Conservation (phyloP, 345 rosid genomes). For the Passiflora organensis region DNA sequence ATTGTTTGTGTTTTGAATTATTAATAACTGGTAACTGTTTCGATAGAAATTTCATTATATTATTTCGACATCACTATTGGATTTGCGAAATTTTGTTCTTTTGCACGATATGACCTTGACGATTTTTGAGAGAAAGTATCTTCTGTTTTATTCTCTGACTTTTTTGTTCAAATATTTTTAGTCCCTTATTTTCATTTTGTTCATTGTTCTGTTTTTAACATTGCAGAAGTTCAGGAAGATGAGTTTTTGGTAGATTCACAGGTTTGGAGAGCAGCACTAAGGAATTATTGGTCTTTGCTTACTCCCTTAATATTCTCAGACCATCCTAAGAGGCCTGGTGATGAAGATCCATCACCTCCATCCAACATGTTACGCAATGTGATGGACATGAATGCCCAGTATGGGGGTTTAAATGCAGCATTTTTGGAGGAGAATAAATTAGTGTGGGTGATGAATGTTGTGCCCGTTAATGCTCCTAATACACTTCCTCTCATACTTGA, state of each 20-base stretch:
- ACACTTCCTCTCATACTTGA: slow-evolving; percentile 88
- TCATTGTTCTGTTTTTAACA: slow-evolving; percentile 20
- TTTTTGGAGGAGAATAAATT: slow-evolving; percentile 67
- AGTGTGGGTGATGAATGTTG: slow-evolving; percentile 95
- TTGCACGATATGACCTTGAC: too few relatives aligned
- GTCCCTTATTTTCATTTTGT: too few relatives aligned
- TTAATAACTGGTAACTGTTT: too few relatives aligned
- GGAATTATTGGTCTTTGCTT: slow-evolving; percentile 89
- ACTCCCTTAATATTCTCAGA: slow-evolving; percentile 96
- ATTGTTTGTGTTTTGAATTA: too few relatives aligned
- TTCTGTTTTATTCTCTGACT: too few relatives aligned
- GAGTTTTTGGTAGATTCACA: slow-evolving; percentile 71
- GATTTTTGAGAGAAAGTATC: too few relatives aligned
- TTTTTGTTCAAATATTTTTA: too few relatives aligned
- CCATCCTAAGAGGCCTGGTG: slow-evolving; percentile 99
- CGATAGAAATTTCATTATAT: background rate
- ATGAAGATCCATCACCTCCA: slow-evolving; percentile 96
- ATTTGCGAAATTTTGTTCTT: too few relatives aligned
- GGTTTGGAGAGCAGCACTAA: slow-evolving; percentile 64
- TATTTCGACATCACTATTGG: too few relatives aligned
- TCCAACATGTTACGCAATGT: slow-evolving; percentile 95
- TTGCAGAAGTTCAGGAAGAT: slow-evolving; percentile 67
- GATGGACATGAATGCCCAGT: slow-evolving; percentile 97
- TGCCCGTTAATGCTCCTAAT: slow-evolving; percentile 65
- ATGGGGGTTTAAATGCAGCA: slow-evolving; percentile 78